These are phyloP conservation scores for Paspalum notatum DNA, from an alignment of 176 grass and related monocot genomes.

Conservation along the genomic window DNA sequence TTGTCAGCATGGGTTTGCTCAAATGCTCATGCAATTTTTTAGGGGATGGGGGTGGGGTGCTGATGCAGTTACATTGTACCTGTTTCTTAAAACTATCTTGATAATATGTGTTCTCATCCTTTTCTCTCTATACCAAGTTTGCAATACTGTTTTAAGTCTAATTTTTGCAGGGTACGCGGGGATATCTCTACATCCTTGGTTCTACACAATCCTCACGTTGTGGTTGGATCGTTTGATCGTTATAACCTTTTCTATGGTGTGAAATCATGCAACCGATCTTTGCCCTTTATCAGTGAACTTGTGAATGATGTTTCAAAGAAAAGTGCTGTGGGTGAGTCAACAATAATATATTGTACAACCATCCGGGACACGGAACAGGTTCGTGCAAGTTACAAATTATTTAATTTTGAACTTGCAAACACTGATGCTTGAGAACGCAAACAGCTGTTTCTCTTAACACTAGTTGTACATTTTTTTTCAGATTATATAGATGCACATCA, in stretches of 20 bases:
- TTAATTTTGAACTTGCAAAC: slow-evolving; percentile 20
- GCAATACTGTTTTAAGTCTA: slow-evolving; percentile 5
- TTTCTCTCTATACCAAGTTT: slow-evolving; percentile 19
- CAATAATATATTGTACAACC: slow-evolving; percentile 90
- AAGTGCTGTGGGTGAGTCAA: slow-evolving; percentile 63
- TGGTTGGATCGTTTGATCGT: slow-evolving; percentile 84
- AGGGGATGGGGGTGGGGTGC: neutral
- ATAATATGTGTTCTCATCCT: neutral
- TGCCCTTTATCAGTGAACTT: slow-evolving; percentile 70
- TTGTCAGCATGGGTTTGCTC: neutral
- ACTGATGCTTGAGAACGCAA: neutral
- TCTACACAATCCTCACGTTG: slow-evolving; percentile 60
- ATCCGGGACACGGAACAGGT: slow-evolving; percentile 90
- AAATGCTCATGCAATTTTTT: neutral
- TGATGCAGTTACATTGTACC: neutral
- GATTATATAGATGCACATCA: neutral
- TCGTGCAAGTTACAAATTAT: slow-evolving; percentile 20
- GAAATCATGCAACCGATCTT: slow-evolving; percentile 69
- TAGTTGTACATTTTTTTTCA: neutral
- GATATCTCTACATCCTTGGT: slow-evolving; percentile 85
- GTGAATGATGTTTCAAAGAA: slow-evolving; percentile 79
- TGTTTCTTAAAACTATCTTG: no score
- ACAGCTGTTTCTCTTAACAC: neutral
- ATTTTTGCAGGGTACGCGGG: slow-evolving; percentile 65
- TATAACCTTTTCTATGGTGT: slow-evolving; percentile 86